These are phyloP conservation scores for Scheffersomyces insectosa DNA, from an alignment of 1,139 yeast species.

Conservation along the genomic window DNA sequence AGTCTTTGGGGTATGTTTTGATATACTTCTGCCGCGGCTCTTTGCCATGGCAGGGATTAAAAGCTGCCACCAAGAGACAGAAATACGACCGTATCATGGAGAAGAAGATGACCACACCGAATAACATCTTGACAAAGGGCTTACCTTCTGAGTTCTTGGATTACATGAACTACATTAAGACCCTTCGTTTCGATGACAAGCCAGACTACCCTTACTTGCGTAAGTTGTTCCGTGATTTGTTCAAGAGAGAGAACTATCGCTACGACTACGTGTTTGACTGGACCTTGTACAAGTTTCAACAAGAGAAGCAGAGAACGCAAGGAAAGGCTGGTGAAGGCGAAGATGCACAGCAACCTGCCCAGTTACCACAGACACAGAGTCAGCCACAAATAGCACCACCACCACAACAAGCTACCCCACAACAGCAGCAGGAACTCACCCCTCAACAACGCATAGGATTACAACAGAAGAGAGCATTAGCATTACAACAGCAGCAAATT, in stretches of 20 bases:
- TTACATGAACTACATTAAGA: conserved; percentile 85
- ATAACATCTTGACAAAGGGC: conserved; percentile 87
- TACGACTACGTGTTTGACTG: conserved; percentile 97
- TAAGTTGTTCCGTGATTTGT: conserved; percentile 85
- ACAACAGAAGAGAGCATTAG: conserved; percentile 1
- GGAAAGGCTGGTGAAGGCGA: conserved; percentile 28
- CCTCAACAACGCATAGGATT: conserved; percentile 2
- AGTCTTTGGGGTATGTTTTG: conserved; percentile 91
- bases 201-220: conserved; percentile 93
- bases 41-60: conserved; percentile 97
- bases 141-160: conserved; percentile 88
- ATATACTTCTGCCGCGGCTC: conserved; percentile 95
- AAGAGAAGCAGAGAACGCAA: conserved; percentile 61
- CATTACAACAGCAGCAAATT: neutral
- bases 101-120: conserved; percentile 90
- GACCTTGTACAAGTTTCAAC: conserved; percentile 84
- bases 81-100: conserved; percentile 97
- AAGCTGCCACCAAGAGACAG: conserved; percentile 96
- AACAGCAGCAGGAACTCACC: conserved; percentile 2
- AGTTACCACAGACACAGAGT: conserved; percentile 4
- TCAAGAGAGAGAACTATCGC: conserved; percentile 83
- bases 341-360: conserved; percentile 17
- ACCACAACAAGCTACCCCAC: conserved; percentile 1
- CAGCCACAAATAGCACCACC: conserved; percentile 3
- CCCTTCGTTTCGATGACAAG: conserved; percentile 91